Percentiles rank a stretch among this genome's conserved stretches.
Evolutionary conservation across 805 yeast species (phyloP).

Genomic region (Wickerhamiella kurtzmanii): DNA sequence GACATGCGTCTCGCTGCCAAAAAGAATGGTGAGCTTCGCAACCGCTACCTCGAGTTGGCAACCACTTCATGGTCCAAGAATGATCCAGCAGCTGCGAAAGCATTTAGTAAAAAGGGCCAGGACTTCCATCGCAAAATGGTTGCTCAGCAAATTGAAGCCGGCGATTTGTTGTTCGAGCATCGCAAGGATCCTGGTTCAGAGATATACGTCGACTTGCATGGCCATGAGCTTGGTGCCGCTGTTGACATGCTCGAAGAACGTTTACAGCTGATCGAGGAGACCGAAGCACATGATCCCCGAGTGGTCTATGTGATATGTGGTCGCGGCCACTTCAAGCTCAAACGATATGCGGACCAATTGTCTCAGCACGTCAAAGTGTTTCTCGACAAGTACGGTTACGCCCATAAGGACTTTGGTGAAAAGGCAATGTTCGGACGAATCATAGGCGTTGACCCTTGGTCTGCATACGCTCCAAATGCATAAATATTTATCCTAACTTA

Average conservation of each 20-base stretch:
- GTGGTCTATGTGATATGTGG: constrained; percentile 25
- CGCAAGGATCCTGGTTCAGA: constrained; percentile 19
- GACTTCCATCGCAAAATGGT: constrained; percentile 22
- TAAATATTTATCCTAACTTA: not conserved
- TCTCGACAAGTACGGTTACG: constrained; percentile 29
- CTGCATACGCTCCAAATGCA: constrained; percentile 1
- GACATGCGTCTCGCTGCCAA: constrained; percentile 20
- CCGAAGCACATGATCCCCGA: constrained; percentile 18
- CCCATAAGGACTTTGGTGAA: constrained; percentile 27
- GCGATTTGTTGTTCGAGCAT: constrained; percentile 20
- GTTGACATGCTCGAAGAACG: constrained; percentile 21
- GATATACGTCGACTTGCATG: constrained; percentile 25
- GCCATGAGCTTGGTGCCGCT: constrained; percentile 25
- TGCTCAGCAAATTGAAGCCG: constrained; percentile 18
- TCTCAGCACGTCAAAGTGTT: constrained; percentile 22
- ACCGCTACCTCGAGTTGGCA: constrained; percentile 25
- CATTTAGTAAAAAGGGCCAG: constrained; percentile 24
- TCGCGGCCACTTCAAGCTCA: constrained; percentile 21
- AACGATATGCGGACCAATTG: constrained; percentile 21
- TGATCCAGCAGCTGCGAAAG: constrained; percentile 23
- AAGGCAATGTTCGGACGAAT: constrained; percentile 26
- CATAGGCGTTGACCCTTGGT: constrained; percentile 31
- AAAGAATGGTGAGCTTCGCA: constrained; percentile 22
- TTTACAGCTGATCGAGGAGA: constrained; percentile 16
- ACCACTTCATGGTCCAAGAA: constrained; percentile 24